Evolutionary conservation across 2,329 filamentous ascomycete species (phyloP), one percentile per base, ranked within the genome.

Genomic region (Arthrobotrys entomopaga): DNA sequence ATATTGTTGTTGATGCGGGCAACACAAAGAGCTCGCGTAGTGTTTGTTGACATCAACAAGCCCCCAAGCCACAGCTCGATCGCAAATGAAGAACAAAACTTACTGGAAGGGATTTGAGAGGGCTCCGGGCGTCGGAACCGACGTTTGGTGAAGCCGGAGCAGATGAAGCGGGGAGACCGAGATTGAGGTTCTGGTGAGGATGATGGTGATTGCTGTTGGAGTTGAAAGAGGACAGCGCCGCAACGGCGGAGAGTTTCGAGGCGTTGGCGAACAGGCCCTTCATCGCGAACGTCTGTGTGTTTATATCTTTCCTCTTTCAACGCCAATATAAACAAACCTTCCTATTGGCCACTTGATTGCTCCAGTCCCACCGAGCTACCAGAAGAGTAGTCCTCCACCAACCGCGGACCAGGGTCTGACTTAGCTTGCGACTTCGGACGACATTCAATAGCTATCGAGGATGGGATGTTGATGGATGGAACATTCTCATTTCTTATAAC

Each of bases 291-390:
- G 6, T 2, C 29, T 34, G 29, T 42, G 24, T 61, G 65, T 70
- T 70, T 70, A 57, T 26, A 42, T 70, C 50, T 70, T 70, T 70
- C 65, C 65, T 48, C 29, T 64, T 70, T 58, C 46, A 57, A 34
- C 15, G 40, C 29, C 50, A 63, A 63, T 34, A 34, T 34, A 67
- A 74, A 74, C 70, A 74, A 74, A 67, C 63, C 50, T 56, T 59
- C 40, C 34, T 24, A 74, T 67, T 74, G 70, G 70, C 50, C 46
- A 43, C 46, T 19, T 5, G 5, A 19, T 19, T 16, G 8, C 16
- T 46, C 42, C 16, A 6, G 13, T 46, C 42, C 15, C 6, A 46
- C 42, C 42, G 13, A 19, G 42, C 29, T 34, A 34, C 29, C 29
- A 34, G 10, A 10, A 34, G 29, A n/a, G n/a, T n/a, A 15, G 38